These are phyloP conservation scores for Schizothecium vesticola DNA, from an alignment of 495 filamentous ascomycete genomes.

Conservation along the genomic window DNA sequence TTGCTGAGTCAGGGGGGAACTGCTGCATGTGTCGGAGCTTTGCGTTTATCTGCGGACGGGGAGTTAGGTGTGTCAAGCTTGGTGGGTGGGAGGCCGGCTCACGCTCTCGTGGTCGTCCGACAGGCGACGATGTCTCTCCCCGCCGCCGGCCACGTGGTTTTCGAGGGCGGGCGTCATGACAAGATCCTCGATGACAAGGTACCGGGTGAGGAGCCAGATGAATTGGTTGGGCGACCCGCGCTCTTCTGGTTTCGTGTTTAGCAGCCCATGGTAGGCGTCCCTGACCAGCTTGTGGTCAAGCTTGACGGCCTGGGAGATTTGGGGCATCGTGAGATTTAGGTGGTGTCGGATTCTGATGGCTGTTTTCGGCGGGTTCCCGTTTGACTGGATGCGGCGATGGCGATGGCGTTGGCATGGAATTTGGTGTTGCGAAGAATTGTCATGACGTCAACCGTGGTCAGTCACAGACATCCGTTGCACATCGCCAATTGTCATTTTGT, in stretches of 20 bases:
- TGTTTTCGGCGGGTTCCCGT: neutral
- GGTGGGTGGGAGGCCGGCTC: neutral
- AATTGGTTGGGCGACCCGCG: conserved; percentile 21
- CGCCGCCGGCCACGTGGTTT: conserved; percentile 16
- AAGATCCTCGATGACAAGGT: conserved; percentile 28
- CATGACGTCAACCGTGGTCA: neutral
- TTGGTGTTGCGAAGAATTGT: neutral
- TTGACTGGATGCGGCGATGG: neutral
- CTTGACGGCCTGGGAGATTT: conserved; percentile 24
- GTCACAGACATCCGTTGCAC: neutral
- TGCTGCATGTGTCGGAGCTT: conserved; percentile 26
- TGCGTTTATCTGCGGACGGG: conserved; percentile 19
- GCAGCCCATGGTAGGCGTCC: conserved; percentile 13
- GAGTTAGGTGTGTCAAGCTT: neutral
- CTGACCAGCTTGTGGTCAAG: conserved; percentile 20
- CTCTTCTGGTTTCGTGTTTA: conserved; percentile 12
- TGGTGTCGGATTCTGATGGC: neutral
- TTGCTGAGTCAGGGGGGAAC: conserved; percentile 16
- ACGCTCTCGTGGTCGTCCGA: conserved; percentile 27
- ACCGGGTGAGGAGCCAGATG: conserved; percentile 25
- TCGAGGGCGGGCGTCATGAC: conserved; percentile 25
- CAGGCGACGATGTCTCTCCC: conserved; percentile 15
- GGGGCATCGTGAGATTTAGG: conserved; percentile 17
- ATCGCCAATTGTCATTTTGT: neutral
- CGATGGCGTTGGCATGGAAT: neutral